Evolutionary conservation across 305 asterid genomes (phyloP), one percentile per base, ranked within the genome.

Genomic region (Andrographis paniculata): DNA sequence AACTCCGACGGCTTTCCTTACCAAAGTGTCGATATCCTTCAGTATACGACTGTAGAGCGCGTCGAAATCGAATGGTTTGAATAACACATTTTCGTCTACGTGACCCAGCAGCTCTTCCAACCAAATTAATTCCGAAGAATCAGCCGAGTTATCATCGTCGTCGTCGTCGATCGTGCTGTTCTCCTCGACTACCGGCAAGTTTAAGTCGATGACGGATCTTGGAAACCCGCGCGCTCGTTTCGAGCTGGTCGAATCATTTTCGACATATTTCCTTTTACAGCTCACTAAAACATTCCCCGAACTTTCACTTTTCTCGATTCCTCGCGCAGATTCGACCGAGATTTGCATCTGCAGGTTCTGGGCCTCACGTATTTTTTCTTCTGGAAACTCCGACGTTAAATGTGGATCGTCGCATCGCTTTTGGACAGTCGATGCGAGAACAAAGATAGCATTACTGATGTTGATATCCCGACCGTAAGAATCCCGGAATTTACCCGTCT

Each of bases 401-500:
- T 30, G 54, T 50, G 20, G 57, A 61, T 59, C 64, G 43, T 65
- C 42, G 28, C 46, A 31, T 43, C 38, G 68, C 58, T 62, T 80
- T 18, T 52, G 24, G 46, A 40, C 17, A 7, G 68, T 55, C 8
- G 92, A 75, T 50, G 84, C 64, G 20, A 80, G 74, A 52, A 86
- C 56, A 59, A 91, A 78, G n/a, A 82, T 53, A 38, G 42, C 63
- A 59, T 75, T 75, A 66, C 69, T 78, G 63, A 83, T 50, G 49
- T 64, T 63, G 44, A 78, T 69, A 65, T 75, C 87, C 67, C 87
- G 67, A 42, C 93, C 84, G 1, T 51, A 71, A 16, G 93, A 78
- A 72, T 91, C 75, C 20, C 66, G 77, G 49, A 91, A 80, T 50
- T 73, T 86, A 30, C 95, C 94, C 11, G 86, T 83, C 66, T 64